Percentiles rank a stretch among this genome's conserved stretches.
Evolutionary conservation across 2,329 filamentous ascomycete species (phyloP).

Genomic region (Sclerotiophoma versabilis): DNA sequence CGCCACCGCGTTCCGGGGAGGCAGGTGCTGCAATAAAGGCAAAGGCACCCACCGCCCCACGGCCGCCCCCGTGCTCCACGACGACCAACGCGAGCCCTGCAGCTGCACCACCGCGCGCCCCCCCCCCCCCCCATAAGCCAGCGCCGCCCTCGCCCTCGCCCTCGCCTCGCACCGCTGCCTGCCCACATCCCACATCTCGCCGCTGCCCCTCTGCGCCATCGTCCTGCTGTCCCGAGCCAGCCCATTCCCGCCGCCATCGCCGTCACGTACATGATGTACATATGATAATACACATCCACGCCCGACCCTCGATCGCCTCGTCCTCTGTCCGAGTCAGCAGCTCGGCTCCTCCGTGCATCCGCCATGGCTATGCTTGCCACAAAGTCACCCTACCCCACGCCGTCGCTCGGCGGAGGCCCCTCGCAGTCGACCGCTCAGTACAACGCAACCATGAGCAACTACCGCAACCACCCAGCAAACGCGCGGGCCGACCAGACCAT

Average conservation of each 20-base stretch:
- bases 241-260: neutral
- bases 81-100: slow-evolving; percentile 9
- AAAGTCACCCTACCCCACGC: slow-evolving; percentile 72
- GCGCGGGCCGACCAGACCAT: slow-evolving; percentile 56
- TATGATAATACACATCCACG: slow-evolving; percentile 12
- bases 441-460: slow-evolving; percentile 42
- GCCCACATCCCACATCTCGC: neutral
- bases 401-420: slow-evolving; percentile 52
- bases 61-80: slow-evolving; percentile 12
- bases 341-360: neutral
- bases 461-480: slow-evolving; percentile 45
- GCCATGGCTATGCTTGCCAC: slow-evolving; percentile 80
- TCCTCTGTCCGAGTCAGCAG: neutral
- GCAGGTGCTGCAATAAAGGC: slow-evolving; percentile 13
- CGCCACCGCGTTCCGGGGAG: slow-evolving; percentile 5
- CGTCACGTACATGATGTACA: slow-evolving; percentile 25
- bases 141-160: slow-evolving; percentile 3
- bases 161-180: neutral
- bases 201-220: neutral
- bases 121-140: neutral
- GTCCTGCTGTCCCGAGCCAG: no score
- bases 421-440: slow-evolving; percentile 46
- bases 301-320: slow-evolving; percentile 2
- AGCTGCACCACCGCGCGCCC: slow-evolving; percentile 1
- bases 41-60: slow-evolving; percentile 8